Evolutionary conservation across 2,329 filamentous ascomycete genomes (phyloP).

Genomic region (Eutypa lata): DNA sequence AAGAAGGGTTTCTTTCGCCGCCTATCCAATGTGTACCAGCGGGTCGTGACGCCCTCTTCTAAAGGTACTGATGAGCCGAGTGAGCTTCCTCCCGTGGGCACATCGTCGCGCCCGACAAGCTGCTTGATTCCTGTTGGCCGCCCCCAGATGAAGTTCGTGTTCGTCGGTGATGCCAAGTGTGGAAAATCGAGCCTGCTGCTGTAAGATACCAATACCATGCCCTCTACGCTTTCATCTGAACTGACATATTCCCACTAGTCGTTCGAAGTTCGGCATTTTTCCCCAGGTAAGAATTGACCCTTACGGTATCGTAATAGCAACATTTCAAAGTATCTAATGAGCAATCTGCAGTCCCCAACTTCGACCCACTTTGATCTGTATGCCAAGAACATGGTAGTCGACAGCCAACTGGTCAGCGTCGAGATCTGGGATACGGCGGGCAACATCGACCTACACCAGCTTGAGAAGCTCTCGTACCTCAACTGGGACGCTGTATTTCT

Average conservation of each 20-base stretch:
- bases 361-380: slow-evolving; percentile 28
- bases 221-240: not conserved
- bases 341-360: slow-evolving; percentile 12
- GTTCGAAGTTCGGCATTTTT: slow-evolving; percentile 25
- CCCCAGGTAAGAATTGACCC: slow-evolving; percentile 10
- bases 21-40: slow-evolving; percentile 17
- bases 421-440: slow-evolving; percentile 31
- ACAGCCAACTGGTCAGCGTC: slow-evolving; percentile 22
- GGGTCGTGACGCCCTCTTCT: slow-evolving; percentile 1
- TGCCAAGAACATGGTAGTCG: slow-evolving; percentile 18
- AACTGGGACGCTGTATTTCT: slow-evolving; percentile 34
- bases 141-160: slow-evolving; percentile 26
- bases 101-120: slow-evolving; percentile 11
- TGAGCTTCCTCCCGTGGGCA: slow-evolving; percentile 6
- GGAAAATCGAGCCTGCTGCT: slow-evolving; percentile 29
- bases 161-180: slow-evolving; percentile 26
- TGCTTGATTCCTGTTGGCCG: slow-evolving; percentile 12
- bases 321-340: not conserved
- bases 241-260: slow-evolving; percentile 11
- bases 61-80: not conserved
- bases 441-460: slow-evolving; percentile 22
- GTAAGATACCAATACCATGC: slow-evolving; percentile 12
- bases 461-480: slow-evolving; percentile 25
- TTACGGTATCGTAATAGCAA: not conserved
- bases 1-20: slow-evolving; percentile 14